A percentile compares a stretch with the other conserved stretches of the same genome.
Evolutionary conservation across 2,329 filamentous ascomycete species (phyloP).

Genomic region (Trichophyton schoenleinii): DNA sequence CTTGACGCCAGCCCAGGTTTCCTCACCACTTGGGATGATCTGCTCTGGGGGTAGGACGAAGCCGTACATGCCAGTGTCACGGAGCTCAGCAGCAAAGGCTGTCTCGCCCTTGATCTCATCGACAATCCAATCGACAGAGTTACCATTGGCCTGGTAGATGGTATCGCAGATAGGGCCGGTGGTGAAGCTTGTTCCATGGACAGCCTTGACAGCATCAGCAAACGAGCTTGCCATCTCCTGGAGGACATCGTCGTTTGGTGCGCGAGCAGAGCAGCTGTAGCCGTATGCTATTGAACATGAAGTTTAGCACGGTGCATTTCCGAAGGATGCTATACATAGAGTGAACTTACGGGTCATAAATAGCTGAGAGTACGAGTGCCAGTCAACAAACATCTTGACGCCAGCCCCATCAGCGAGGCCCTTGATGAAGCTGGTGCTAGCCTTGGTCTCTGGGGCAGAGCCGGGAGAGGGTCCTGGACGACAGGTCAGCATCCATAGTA

Average conservation of each 20-base stretch:
- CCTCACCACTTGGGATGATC: conserved; percentile 36
- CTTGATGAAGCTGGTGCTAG: conserved; percentile 38
- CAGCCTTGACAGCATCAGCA: conserved; percentile 43
- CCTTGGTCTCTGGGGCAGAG: conserved; percentile 42
- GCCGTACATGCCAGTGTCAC: conserved; percentile 38
- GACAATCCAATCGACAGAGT: conserved; percentile 34
- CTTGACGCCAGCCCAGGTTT: conserved; percentile 35
- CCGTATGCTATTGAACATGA: conserved; percentile 37
- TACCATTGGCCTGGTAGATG: conserved; percentile 43
- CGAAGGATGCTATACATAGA: too few species aligned
- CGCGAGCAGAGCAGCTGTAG: conserved; percentile 41
- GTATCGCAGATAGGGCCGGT: conserved; percentile 44
- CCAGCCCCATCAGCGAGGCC: conserved; percentile 36
- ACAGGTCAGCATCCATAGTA: neutral
- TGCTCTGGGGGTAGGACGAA: conserved; percentile 40
- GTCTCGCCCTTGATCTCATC: conserved; percentile 34
- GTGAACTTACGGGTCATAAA: conserved; percentile 31
- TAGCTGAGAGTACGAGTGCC: conserved; percentile 52
- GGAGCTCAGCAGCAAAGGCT: conserved; percentile 39
- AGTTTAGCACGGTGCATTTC: neutral
- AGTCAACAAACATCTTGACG: conserved; percentile 52
- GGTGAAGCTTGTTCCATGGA: conserved; percentile 36
- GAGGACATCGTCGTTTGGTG: conserved; percentile 39
- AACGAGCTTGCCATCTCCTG: conserved; percentile 38
- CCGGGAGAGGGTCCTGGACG: conserved; percentile 27